Conservation (phyloP, 371 early-diverging fungal genomes). For the Actinomortierella wolfii region DNA sequence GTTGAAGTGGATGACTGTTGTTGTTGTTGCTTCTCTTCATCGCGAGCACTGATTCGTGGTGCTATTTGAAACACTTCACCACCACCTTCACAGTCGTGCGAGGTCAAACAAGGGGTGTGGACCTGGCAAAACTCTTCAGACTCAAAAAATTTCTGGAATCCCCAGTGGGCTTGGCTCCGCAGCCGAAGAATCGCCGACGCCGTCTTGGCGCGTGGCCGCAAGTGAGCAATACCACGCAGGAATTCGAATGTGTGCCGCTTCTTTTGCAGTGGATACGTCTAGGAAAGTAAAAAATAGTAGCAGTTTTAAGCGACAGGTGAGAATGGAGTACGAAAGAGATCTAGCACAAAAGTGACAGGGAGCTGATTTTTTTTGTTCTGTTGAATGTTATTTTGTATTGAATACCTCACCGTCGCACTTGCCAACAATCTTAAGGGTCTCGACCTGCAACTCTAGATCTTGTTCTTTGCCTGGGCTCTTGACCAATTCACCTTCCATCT, state of each 20-base stretch:
- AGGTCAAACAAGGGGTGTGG: slow-evolving; percentile 86
- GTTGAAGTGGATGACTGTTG: slow-evolving; percentile 1
- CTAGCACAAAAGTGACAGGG: background rate
- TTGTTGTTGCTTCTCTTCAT: slow-evolving; percentile 21
- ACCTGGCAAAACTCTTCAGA: slow-evolving; percentile 77
- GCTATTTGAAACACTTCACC: slow-evolving; percentile 82
- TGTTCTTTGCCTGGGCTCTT: slow-evolving; percentile 77
- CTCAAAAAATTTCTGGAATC: slow-evolving; percentile 77
- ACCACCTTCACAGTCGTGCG: slow-evolving; percentile 94
- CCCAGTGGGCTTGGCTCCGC: slow-evolving; percentile 67
- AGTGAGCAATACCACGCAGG: slow-evolving; percentile 77
- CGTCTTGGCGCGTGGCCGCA: slow-evolving; percentile 80
- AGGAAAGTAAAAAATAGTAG: slow-evolving; percentile 11
- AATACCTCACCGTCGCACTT: slow-evolving; percentile 66
- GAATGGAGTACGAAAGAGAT: background rate
- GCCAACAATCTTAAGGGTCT: slow-evolving; percentile 63
- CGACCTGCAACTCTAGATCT: slow-evolving; percentile 73
- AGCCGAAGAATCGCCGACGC: slow-evolving; percentile 76
- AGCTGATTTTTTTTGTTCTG: background rate
- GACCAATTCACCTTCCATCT: slow-evolving; percentile 66
- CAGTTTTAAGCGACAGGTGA: too few relatives aligned
- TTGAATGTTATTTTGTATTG: background rate
- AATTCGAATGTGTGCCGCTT: slow-evolving; percentile 81
- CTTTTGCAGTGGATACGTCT: slow-evolving; percentile 90
- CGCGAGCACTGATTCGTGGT: slow-evolving; percentile 34